phyloP scores from a whole-genome alignment of 768 basidiomycete species.

The Kondoa subrosea region DNA sequence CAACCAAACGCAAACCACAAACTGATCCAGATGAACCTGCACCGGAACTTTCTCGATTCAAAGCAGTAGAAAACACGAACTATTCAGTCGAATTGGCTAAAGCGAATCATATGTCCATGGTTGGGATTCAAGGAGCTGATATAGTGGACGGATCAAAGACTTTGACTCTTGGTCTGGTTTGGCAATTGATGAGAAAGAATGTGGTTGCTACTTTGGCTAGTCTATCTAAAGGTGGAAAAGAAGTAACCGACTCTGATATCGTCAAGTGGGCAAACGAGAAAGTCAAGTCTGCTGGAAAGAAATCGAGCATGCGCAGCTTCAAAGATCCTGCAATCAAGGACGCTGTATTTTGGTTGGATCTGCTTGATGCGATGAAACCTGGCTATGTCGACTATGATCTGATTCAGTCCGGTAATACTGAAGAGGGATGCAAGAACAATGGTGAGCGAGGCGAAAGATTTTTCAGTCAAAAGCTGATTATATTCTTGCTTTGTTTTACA shows the following conservation, averaged over 20 bases:
- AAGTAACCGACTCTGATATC: constrained; percentile 81
- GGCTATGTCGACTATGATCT: constrained; percentile 86
- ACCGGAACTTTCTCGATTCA: constrained; percentile 78
- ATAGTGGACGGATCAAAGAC: constrained; percentile 89
- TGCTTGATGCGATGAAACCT: constrained; percentile 75
- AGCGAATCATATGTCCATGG: constrained; percentile 83
- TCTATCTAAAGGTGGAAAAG: constrained; percentile 52
- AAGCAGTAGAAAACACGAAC: constrained; percentile 95
- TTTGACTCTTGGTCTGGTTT: constrained; percentile 83
- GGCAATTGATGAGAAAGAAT: constrained; percentile 67
- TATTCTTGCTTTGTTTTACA: constrained; percentile 30
- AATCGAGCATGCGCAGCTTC: constrained; percentile 64
- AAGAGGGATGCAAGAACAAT: constrained; percentile 81
- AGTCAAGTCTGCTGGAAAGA: constrained; percentile 44
- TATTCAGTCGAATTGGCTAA: constrained; percentile 84
- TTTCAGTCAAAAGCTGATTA: not conserved
- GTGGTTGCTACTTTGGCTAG: constrained; percentile 75
- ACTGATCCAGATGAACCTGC: constrained; percentile 38
- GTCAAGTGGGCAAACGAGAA: constrained; percentile 89
- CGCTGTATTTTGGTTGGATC: constrained; percentile 79
- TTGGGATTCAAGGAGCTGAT: constrained; percentile 94
- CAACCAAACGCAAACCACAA: constrained; percentile 46
- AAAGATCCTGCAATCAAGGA: constrained; percentile 80
- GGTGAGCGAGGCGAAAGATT: constrained; percentile 44
- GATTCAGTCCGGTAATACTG: constrained; percentile 43